Percentiles rank a stretch among this genome's conserved stretches.
These are phyloP conservation scores for Termitomyces titanicus DNA, from an alignment of 768 basidiomycete genomes.

Conservation along the genomic window DNA sequence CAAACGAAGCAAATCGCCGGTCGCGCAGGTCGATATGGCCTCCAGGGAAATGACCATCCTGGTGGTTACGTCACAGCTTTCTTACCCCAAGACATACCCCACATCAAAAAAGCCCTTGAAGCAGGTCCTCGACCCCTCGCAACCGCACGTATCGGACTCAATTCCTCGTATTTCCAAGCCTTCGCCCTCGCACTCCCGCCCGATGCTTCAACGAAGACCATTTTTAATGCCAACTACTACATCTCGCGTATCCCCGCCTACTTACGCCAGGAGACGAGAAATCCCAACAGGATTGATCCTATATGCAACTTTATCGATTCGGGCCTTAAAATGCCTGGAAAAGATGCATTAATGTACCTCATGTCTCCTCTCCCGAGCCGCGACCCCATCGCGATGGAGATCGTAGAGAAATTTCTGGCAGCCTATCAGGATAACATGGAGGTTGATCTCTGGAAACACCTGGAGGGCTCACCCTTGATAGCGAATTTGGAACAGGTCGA, in stretches of 20 bases:
- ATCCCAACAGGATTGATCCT: slow-evolving; percentile 10
- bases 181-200: slow-evolving; percentile 39
- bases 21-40: slow-evolving; percentile 85
- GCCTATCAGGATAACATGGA: slow-evolving; percentile 35
- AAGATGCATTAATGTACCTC: slow-evolving; percentile 42
- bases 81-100: slow-evolving; percentile 53
- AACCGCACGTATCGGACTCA: slow-evolving; percentile 44
- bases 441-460: slow-evolving; percentile 38
- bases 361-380: slow-evolving; percentile 54
- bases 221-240: slow-evolving; percentile 48
- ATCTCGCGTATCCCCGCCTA: slow-evolving; percentile 40
- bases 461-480: slow-evolving; percentile 36
- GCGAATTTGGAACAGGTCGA: slow-evolving; percentile 40
- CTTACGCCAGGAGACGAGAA: slow-evolving; percentile 32
- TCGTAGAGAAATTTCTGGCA: slow-evolving; percentile 36
- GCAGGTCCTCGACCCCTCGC: slow-evolving; percentile 46
- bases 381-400: slow-evolving; percentile 29
- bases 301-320: slow-evolving; percentile 43
- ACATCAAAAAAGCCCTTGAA: slow-evolving; percentile 53
- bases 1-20: slow-evolving; percentile 94
- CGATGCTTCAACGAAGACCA: slow-evolving; percentile 32
- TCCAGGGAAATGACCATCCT: slow-evolving; percentile 42
- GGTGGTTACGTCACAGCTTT: slow-evolving; percentile 77
- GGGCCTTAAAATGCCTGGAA: slow-evolving; percentile 33
- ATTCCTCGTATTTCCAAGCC: slow-evolving; percentile 7